Base-by-base conservation (phyloP, 768 basidiomycete species). In the Agrocybe pediades region DNA sequence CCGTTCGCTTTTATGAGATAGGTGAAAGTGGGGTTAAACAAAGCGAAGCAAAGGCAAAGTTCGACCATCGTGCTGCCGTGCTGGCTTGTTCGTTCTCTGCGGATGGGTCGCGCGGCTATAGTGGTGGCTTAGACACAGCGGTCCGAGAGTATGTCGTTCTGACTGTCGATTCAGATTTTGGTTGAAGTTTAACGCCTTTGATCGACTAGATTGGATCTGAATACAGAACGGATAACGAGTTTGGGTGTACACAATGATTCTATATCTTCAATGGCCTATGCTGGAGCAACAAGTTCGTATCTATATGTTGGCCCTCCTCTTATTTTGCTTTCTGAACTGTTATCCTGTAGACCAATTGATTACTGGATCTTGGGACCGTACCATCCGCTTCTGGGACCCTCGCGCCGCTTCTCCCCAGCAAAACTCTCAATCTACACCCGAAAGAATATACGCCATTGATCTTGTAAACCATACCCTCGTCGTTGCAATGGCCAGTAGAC, bases 341-440 rank as follows among this genome's bases (percentile, higher is more conserved):
- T 47, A 8, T 30, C 40, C 21, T 9, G 9, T 20, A 95, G 92
- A 90, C 61, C 56, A 72, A 1, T 75, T 98, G 21, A 80, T 98
- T 41, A 88, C 92, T 0, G 93, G 90, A 9, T 95, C 94, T 15
- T 98, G 95, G 94, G 95, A 98, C 67, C 84, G 87, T 44, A 88
- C 92, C 0, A 64, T 98, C 21, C 88, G 88, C 9, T 83, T 95
- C 63, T 97, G 92, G 88, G 94, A 98, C 64, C 83, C 88, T 0
- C 82, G 90, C 29, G 77, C 85, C 0, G 65, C 82, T 1, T 71
- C 73, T 17, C 70, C 84, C 1, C 79, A 85, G 58, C 81, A 84
- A 54, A 77, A 82, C 25, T 80, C 85, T 20, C 78, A 89, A 55
- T 62, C 76, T 11, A 82, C 92, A 0, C 92, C 95, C 0, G 90